phyloP scores from a whole-genome alignment of 768 basidiomycete species.

The Auricularia cornea region DNA sequence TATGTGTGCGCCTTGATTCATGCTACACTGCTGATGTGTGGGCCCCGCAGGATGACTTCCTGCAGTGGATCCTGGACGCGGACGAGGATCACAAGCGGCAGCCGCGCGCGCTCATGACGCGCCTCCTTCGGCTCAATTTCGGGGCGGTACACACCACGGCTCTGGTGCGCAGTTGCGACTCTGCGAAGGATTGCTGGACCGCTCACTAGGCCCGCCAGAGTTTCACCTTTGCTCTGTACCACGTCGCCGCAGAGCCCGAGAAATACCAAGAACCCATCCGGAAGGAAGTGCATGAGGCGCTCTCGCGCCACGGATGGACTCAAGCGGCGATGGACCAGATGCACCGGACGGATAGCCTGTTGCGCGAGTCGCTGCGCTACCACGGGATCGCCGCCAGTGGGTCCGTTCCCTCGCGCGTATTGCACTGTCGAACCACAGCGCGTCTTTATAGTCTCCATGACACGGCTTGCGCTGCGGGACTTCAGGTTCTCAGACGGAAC shows the following conservation, averaged over 20 bases:
- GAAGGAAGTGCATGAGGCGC: background rate
- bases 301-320: background rate
- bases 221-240: constrained; percentile 2
- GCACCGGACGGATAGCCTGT: constrained; percentile 6
- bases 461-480: constrained; percentile 9
- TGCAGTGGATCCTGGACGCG: constrained; percentile 6
- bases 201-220: no score
- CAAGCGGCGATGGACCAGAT: constrained; percentile 4
- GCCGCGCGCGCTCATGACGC: constrained; percentile 8
- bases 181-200: no score
- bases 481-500: constrained; percentile 14
- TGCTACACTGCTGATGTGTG: no score
- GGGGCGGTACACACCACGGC: constrained; percentile 1
- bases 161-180: background rate
- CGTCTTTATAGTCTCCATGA: constrained; percentile 1
- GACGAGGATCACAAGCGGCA: background rate
- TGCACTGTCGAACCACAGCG: background rate
- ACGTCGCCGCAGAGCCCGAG: background rate
- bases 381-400: background rate
- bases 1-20: constrained; percentile 14
- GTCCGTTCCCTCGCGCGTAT: background rate
- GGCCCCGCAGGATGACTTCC: constrained; percentile 21
- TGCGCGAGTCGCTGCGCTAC: constrained; percentile 7
- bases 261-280: background rate
- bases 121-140: constrained; percentile 9